Conservation (phyloP, 1,284 basidiomycete species). For the Termitomyces sp. region DNA sequence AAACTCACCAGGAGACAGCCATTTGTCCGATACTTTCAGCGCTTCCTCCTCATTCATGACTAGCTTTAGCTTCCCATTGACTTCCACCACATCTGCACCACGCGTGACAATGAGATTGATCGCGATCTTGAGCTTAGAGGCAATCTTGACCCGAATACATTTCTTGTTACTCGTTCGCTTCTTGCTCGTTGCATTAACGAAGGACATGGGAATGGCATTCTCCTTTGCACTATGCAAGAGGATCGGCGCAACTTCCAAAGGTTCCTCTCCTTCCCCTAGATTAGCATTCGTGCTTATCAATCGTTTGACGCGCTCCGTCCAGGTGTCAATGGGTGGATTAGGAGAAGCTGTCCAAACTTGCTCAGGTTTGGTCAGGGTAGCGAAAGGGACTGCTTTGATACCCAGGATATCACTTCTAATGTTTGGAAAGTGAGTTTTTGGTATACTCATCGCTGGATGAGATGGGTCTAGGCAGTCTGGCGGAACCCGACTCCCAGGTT, state of each 20-base stretch:
- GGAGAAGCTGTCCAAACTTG: slow-evolving; percentile 14
- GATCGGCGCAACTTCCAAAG: slow-evolving; percentile 14
- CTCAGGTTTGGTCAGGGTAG: slow-evolving; percentile 22
- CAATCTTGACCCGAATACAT: slow-evolving; percentile 24
- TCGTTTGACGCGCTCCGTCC: slow-evolving; percentile 24
- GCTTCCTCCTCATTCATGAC: slow-evolving; percentile 23
- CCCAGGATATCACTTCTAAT: slow-evolving; percentile 18
- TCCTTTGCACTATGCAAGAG: slow-evolving; percentile 17
- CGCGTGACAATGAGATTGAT: slow-evolving; percentile 34
- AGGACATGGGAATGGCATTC: slow-evolving; percentile 28
- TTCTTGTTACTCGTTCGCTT: slow-evolving; percentile 26
- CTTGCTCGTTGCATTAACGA: slow-evolving; percentile 24
- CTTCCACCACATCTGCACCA: slow-evolving; percentile 28
- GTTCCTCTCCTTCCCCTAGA: slow-evolving; percentile 1
- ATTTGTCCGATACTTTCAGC: slow-evolving; percentile 18
- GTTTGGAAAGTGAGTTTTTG: slow-evolving; percentile 17
- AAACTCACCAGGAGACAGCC: slow-evolving; percentile 34
- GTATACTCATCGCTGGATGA: slow-evolving; percentile 24
- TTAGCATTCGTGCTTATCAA: slow-evolving; percentile 14
- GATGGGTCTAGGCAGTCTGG: slow-evolving; percentile 22
- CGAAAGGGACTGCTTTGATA: slow-evolving; percentile 26
- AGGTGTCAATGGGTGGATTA: slow-evolving; percentile 19
- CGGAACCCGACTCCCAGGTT: not conserved
- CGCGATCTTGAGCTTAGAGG: slow-evolving; percentile 32
- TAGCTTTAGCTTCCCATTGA: slow-evolving; percentile 20